Evolutionary conservation across 352 stramenopile species (phyloP), one percentile per base, ranked within the genome.

Genomic region (Phytophthora ramorum): DNA sequence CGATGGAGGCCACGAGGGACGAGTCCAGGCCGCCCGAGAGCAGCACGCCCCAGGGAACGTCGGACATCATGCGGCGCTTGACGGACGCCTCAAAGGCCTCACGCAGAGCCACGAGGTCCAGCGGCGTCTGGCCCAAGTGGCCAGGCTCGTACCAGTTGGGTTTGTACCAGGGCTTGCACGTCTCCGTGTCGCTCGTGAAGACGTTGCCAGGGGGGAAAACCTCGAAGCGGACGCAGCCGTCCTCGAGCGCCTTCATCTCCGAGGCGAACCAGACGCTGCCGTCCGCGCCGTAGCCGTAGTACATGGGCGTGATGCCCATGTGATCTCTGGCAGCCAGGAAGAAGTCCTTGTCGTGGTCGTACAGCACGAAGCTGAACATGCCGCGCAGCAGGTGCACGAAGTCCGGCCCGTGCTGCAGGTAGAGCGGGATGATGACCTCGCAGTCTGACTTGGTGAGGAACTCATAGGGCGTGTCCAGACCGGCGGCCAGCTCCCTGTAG

Each of bases 351-450:
- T 79, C 76, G 30, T 87, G 76, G 74, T 99, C 98, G 78, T 99
- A 99, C 26, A 99, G 79, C 53, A 99, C 97, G 60, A 99, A 99
- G 60, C 92, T 97, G 73, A 99, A 99, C 97, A 99, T 99, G 50
- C 97, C 97, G 46, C 97, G 89, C 28, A 99, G 78, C 51, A 97
- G 77, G 58, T 92, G 83, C 20, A 97, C 76, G 58, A 99, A 97
- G 47, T 96, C 65, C 9, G 77, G 59, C n/a, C 94, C 94, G 75
- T 97, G 81, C 69, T 98, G 72, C 19, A 91, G 70, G 83, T 98
- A 99, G 9, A 99, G 75, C 44, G 97, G 97, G 66, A 99, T 96
- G 79, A 99, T 98, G 9, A 99, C 85, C 71, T 99, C 97, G 73
- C 97, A 99, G 80, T 99, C 98, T 45, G 90, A 98, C 66, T 98